Evolutionary conservation across 2,329 filamentous ascomycete species (phyloP).

Genomic region (Whalleya microplaca): DNA sequence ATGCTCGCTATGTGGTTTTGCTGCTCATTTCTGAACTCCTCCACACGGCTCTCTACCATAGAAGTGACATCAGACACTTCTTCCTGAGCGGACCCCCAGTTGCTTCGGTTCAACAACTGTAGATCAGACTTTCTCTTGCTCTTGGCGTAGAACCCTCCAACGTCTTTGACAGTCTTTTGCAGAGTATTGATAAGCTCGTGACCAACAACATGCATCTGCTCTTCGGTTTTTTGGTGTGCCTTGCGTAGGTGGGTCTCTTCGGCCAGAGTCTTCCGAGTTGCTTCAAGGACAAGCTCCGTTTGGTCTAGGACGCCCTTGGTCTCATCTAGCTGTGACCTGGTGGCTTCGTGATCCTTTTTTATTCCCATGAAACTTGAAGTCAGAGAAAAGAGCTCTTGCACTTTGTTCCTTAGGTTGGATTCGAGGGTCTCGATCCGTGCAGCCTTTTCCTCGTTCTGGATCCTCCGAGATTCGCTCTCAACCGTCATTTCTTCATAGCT

Average conservation of each 20-base stretch:
- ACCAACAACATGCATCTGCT: constrained; percentile 73
- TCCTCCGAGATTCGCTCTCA: constrained; percentile 88
- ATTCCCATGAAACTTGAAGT: constrained; percentile 86
- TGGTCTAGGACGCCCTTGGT: constrained; percentile 83
- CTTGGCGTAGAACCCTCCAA: constrained; percentile 83
- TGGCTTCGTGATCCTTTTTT: constrained; percentile 87
- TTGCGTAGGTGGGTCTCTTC: constrained; percentile 81
- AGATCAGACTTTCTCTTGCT: constrained; percentile 83
- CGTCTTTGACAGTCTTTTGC: constrained; percentile 76
- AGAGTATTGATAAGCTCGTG: constrained; percentile 78
- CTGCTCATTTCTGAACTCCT: constrained; percentile 74
- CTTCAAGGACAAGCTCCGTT: constrained; percentile 80
- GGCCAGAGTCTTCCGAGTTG: constrained; percentile 74
- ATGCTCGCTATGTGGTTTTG: constrained; percentile 69
- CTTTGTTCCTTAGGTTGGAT: constrained; percentile 85
- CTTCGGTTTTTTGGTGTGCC: constrained; percentile 85
- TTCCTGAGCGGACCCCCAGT: constrained; percentile 76
- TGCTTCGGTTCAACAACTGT: constrained; percentile 75
- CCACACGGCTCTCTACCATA: constrained; percentile 75
- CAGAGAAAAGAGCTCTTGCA: constrained; percentile 86
- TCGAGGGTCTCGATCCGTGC: constrained; percentile 94
- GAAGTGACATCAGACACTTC: constrained; percentile 78
- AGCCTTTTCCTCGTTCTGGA: constrained; percentile 88
- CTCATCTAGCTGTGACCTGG: constrained; percentile 71
- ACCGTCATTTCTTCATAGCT: constrained; percentile 89